Base-by-base conservation (phyloP, 129 eudicot genomes). In the Pseudognaphalium luteoalbum region DNA sequence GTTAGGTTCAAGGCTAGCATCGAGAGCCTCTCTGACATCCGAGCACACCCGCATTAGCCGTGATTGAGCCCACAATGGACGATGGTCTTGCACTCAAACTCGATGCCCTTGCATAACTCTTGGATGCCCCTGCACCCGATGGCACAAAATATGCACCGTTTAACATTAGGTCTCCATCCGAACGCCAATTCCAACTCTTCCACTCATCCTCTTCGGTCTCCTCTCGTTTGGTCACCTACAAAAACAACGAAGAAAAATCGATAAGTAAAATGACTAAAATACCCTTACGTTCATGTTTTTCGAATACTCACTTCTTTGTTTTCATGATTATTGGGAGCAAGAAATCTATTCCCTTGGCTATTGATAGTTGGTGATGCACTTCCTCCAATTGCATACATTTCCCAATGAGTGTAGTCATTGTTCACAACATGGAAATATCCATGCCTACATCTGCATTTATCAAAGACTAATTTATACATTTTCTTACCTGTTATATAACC, bases 341-440 rank as follows among this genome's bases (percentile, higher is more conserved):
- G 85, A 73, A 90, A 90, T 81, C 96, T 82, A 56, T 90, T 90
- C 29, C 96, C 96, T 84, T 90, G 93, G 64, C 96, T 88, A 80
- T 90, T 87, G 83, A 90, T 90, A 20, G 96, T 90, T 4, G 96
- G 96, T 17, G 86, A 80, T 56, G 96, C 96, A 81, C 96, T 90
- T 32, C 93, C 96, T 41, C 97, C 97, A 74, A 91, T 88, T 56
- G 97, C 97, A 77, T 91, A 91, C 97, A 88, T 91, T 64, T 88
- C 89, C 97, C 97, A 91, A 47, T 91, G 91, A 15, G 97, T 88
- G 57, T 91, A 91, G 89, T 88, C 93, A 83, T 91, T 91, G 57
- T 91, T 91, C 75, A 91, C 97, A 78, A 91, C 97, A 78, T 91
- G 97, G 37, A 90, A 91, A 73, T 91, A 91, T 29, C 97, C 97